These are phyloP conservation scores for Calonectria pauciramosa DNA, from an alignment of 2,329 filamentous ascomycete species.

Conservation along the genomic window DNA sequence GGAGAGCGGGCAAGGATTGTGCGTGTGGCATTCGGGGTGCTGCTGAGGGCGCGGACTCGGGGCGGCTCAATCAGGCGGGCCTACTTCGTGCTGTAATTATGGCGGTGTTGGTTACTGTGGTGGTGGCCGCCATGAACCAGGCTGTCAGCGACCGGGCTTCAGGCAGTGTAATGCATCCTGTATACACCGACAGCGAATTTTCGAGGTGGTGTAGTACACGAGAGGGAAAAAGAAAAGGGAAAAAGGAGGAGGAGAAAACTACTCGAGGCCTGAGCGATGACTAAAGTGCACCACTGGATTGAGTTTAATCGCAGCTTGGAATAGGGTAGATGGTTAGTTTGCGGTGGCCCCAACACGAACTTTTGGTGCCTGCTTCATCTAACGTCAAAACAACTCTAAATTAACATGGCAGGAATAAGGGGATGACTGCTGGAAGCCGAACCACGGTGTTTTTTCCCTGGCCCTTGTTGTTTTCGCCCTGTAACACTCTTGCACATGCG, in stretches of 20 bases:
- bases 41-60: neutral
- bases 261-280: neutral
- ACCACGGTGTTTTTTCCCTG: neutral
- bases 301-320: neutral
- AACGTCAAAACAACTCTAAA: conserved; percentile 27
- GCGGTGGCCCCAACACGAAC: conserved; percentile 3
- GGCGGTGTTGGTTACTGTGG: neutral
- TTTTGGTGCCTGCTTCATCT: conserved; percentile 22
- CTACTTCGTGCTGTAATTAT: neutral
- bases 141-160: neutral
- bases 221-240: neutral
- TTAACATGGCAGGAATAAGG: conserved; percentile 1
- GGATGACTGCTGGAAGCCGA: neutral
- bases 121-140: neutral
- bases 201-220: neutral
- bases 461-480: neutral
- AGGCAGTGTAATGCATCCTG: neutral
- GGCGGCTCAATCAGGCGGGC: neutral
- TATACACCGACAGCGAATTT: neutral
- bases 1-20: neutral
- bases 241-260: neutral
- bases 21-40: neutral
- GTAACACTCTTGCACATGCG: neutral
- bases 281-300: neutral
- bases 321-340: conserved; percentile 3